Base-by-base conservation (phyloP, 805 yeast species). In the Nakazawaea molendinolei region DNA sequence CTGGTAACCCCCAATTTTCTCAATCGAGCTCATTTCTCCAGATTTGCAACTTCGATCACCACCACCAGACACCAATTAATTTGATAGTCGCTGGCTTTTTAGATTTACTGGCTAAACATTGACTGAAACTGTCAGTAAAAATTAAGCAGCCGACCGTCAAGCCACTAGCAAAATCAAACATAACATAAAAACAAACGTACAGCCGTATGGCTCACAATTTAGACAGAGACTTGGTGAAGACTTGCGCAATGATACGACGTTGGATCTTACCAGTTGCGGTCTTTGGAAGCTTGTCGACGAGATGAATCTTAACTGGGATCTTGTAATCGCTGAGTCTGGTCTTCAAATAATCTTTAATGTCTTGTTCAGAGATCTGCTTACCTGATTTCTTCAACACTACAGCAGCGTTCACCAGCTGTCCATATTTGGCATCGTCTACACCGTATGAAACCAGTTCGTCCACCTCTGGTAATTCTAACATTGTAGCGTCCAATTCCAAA, bases 181-280 rank as follows among this genome's bases (percentile, higher is more conserved):
- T n/a, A n/a, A n/a, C n/a, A n/a, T n/a, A n/a, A n/a, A n/a, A n/a
- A n/a, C n/a, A n/a, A n/a, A n/a, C n/a, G n/a, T n/a, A n/a, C n/a
- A n/a, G n/a, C n/a, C n/a, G n/a, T n/a, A n/a, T n/a, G n/a, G n/a
- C n/a, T 27, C 19, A 27, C 18, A 10, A 14, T 19, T 27, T 14
- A 7, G 15, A 8, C 8, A 13, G 15, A 25, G 26, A 12, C 31
- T 31, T 24, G 34, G 63, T 59, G 47, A 72, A 68, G n/a, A 72
- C 67, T 40, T 59, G 56, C 5, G 80, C 81, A 47, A 79, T 73
- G 43, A 65, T 67, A 44, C 84, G 62, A 50, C 89, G 66, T 58
- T 81, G 86, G 38, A 81, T 74, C 63, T 80, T 80, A 18, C 87
- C 89, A 1, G 89, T 80, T 5, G 89, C 81, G 3, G 86, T 78